Conservation (phyloP, 495 filamentous ascomycete species). For the Tetracladium marchalianum region DNA sequence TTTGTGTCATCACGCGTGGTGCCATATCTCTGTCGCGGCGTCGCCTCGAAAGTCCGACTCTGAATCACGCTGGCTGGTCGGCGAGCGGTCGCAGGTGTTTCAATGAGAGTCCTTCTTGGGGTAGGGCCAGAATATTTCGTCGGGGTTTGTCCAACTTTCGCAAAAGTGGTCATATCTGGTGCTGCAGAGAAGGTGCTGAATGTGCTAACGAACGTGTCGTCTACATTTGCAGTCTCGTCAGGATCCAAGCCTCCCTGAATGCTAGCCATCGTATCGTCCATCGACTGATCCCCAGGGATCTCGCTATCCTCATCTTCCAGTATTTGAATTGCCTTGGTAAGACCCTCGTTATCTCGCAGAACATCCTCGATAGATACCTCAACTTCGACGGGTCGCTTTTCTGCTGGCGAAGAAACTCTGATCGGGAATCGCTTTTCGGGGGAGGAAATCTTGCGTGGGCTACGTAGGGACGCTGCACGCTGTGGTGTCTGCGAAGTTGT, state of each 20-base stretch:
- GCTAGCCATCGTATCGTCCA: conserved; percentile 8
- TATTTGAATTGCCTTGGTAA: conserved; percentile 39
- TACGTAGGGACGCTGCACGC: conserved; percentile 21
- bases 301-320: conserved; percentile 36
- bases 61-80: conserved; percentile 10
- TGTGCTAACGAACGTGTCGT: conserved; percentile 78
- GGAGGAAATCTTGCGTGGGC: conserved; percentile 32
- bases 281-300: not conserved
- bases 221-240: conserved; percentile 33
- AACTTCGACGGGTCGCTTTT: conserved; percentile 6
- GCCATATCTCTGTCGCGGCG: conserved; percentile 24
- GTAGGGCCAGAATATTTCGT: conserved; percentile 28
- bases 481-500: conserved; percentile 17
- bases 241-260: conserved; percentile 3
- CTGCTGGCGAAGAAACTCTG: conserved; percentile 28
- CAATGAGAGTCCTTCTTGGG: conserved; percentile 12
- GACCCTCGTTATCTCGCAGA: conserved; percentile 23
- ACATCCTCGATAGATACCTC: conserved; percentile 25
- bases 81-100: conserved; percentile 23
- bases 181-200: conserved; percentile 82
- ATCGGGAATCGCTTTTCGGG: conserved; percentile 48
- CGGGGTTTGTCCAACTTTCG: conserved; percentile 51
- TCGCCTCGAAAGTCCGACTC: conserved; percentile 13
- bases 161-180: conserved; percentile 81
- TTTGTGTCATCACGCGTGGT: conserved; percentile 41